phyloP scores from a whole-genome alignment of 2,329 filamentous ascomycete genomes.

The Fusarium longipes region DNA sequence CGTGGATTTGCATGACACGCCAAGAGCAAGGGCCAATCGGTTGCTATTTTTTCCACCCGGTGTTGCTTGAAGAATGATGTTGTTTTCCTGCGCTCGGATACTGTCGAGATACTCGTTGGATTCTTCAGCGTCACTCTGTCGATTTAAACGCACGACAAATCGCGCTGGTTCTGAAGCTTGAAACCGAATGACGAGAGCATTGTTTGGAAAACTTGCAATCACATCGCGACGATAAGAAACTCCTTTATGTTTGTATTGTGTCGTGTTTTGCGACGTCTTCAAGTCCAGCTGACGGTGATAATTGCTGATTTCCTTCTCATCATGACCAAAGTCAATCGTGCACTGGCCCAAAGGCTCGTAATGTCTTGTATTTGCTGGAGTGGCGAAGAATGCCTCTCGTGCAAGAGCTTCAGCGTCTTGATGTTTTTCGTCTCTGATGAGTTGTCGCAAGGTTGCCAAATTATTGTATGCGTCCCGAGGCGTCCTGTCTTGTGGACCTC shows the following conservation, averaged over 20 bases:
- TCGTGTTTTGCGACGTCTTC: conserved; percentile 50
- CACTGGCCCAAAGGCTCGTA: conserved; percentile 50
- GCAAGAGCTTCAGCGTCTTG: conserved; percentile 42
- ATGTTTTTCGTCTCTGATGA: conserved; percentile 43
- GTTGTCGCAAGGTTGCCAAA: conserved; percentile 32
- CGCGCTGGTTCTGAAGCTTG: conserved; percentile 36
- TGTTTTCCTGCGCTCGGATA: conserved; percentile 31
- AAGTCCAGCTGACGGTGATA: conserved; percentile 57
- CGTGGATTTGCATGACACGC: conserved; percentile 4
- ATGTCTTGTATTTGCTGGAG: conserved; percentile 45
- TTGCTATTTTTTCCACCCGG: conserved; percentile 41
- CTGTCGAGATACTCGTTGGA: conserved; percentile 45
- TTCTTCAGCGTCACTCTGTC: conserved; percentile 41
- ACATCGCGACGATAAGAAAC: conserved; percentile 51
- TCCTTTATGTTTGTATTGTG: conserved; percentile 52
- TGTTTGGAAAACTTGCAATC: conserved; percentile 57
- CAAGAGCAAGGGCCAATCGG: conserved; percentile 27
- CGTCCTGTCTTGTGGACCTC: conserved; percentile 57
- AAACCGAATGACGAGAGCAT: conserved; percentile 48
- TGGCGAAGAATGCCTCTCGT: conserved; percentile 41
- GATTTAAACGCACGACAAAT: conserved; percentile 43
- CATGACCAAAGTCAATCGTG: conserved; percentile 54
- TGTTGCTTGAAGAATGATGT: conserved; percentile 36
- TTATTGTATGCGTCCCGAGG: conserved; percentile 47
- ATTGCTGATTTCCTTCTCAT: conserved; percentile 35